Conservation (phyloP, 768 basidiomycete genomes). For the Tulasnella sp. region DNA sequence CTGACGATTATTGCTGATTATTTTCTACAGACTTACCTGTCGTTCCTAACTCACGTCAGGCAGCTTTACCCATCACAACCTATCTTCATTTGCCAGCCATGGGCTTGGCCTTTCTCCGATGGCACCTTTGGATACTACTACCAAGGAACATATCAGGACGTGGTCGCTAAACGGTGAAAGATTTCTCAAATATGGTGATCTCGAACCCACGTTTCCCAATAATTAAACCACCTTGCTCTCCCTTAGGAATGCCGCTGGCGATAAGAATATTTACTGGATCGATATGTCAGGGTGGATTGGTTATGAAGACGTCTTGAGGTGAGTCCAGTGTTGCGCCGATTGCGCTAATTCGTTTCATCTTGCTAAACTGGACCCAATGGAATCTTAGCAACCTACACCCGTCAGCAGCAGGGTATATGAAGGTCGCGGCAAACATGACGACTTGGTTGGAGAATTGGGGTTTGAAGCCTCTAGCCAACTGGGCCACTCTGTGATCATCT, state of each 20-base stretch:
- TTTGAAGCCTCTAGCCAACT: constrained; percentile 25
- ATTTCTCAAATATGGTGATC: not conserved
- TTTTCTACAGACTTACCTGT: constrained; percentile 34
- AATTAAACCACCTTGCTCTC: no score
- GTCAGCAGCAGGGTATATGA: constrained; percentile 36
- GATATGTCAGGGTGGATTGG: constrained; percentile 48
- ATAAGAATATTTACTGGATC: constrained; percentile 41
- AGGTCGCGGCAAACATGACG: constrained; percentile 39
- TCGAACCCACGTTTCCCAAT: not conserved
- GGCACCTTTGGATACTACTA: constrained; percentile 39
- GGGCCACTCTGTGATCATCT: constrained; percentile 21
- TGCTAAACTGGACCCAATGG: no score
- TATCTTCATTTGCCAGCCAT: constrained; percentile 46
- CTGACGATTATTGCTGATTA: no score
- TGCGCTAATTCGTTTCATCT: constrained; percentile 9
- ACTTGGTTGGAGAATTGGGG: constrained; percentile 41
- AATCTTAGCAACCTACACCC: constrained; percentile 45
- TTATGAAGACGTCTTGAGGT: constrained; percentile 33
- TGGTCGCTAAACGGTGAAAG: constrained; percentile 23
- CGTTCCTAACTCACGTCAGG: constrained; percentile 38
- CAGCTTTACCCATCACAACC: constrained; percentile 36
- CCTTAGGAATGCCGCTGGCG: constrained; percentile 33
- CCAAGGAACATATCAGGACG: constrained; percentile 36
- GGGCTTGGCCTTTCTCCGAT: constrained; percentile 47
- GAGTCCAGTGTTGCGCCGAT: no score